Percentiles rank a stretch among this genome's conserved stretches.
These are phyloP conservation scores for Phanerochaete sordida DNA, from an alignment of 768 basidiomycete genomes.

Conservation along the genomic window DNA sequence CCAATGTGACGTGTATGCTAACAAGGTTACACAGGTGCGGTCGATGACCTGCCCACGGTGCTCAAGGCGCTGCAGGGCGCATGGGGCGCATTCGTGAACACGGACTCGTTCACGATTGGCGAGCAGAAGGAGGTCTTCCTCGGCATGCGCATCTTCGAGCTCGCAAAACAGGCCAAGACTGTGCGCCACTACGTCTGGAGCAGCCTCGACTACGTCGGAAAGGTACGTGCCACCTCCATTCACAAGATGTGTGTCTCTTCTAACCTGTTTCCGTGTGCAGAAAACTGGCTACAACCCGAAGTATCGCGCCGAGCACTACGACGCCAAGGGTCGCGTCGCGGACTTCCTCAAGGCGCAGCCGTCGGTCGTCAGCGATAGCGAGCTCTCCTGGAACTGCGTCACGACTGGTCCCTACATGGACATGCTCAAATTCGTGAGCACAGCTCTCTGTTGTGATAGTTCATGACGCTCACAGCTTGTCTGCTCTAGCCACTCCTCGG, in stretches of 20 bases:
- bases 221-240: conserved; percentile 25
- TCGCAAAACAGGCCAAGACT: conserved; percentile 27
- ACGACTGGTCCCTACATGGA: conserved; percentile 15
- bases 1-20: background rate
- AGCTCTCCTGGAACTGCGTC: conserved; percentile 1
- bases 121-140: conserved; percentile 35
- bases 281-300: background rate
- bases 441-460: conserved; percentile 2
- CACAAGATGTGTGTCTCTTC: background rate
- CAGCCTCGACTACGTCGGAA: conserved; percentile 34
- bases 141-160: conserved; percentile 38
- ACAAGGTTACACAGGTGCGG: conserved; percentile 22
- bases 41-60: conserved; percentile 27
- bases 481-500: conserved; percentile 9
- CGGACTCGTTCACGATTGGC: conserved; percentile 31
- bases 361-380: background rate
- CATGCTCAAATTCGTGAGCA: conserved; percentile 11
- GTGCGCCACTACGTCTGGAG: conserved; percentile 38
- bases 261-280: background rate
- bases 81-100: conserved; percentile 34
- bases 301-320: conserved; percentile 26
- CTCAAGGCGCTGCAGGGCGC: conserved; percentile 28
- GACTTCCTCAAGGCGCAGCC: conserved; percentile 1
- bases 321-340: conserved; percentile 9
- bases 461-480: conserved; percentile 6